Conservation (phyloP, 345 rosid species). For the Mallotus nudiflorus region DNA sequence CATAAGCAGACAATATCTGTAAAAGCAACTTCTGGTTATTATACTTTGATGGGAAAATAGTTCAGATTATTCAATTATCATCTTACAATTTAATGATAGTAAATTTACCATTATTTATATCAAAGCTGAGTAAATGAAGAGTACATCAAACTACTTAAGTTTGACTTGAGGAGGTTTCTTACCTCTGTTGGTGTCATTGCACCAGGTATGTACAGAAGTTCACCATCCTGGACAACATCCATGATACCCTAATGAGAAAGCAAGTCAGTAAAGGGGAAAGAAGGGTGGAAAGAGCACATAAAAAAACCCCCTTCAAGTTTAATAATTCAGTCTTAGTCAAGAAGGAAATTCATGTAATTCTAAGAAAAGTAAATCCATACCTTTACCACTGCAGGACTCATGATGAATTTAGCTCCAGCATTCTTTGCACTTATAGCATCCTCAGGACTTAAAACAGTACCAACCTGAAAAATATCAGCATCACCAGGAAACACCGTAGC, state of each 20-base stretch:
- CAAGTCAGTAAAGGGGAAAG: constrained; percentile 8
- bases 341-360: background rate
- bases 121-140: background rate
- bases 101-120: background rate
- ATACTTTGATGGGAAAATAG: background rate
- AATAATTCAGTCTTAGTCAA: background rate
- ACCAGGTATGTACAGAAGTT: constrained; percentile 55
- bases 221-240: constrained; percentile 31
- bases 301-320: background rate
- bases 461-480: constrained; percentile 39
- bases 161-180: constrained; percentile 17
- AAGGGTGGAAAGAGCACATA: background rate
- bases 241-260: constrained; percentile 39
- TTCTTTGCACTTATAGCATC: constrained; percentile 46
- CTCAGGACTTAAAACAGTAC: constrained; percentile 44
- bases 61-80: background rate
- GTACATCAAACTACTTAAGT: background rate
- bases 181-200: constrained; percentile 73
- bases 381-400: constrained; percentile 57
- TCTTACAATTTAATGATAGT: background rate
- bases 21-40: constrained; percentile 8
- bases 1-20: constrained; percentile 55
- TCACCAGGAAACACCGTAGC: background rate
- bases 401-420: constrained; percentile 58
- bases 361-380: constrained; percentile 20